Base-by-base conservation (phyloP, 164 flowering plant genomes). In the Aristolochia contorta region DNA sequence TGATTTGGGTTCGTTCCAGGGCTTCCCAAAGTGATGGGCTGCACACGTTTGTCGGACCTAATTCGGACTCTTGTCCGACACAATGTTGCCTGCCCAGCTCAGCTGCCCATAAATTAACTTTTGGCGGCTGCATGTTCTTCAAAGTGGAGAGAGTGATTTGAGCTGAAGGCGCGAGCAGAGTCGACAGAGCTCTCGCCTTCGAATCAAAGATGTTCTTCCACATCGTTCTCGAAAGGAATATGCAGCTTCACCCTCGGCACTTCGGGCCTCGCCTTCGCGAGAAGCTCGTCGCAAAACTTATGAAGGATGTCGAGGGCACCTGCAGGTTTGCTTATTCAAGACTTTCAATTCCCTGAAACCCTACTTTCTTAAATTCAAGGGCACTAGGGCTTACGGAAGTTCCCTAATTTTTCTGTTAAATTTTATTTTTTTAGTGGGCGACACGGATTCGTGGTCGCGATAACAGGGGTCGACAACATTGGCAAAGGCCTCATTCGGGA, bases 261-360 rank as follows among this genome's bases (percentile, higher is more conserved):
- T 92, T 92, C 49, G 96, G 98, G 2, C 97, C 95, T 16, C 79
- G 80, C 64, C 85, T 92, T 21, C 84, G 89, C 0, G 96, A 89
- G 20, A 87, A 86, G 68, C 81, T 92, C 3, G 78, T 87, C 12
- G 59, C 96, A 18, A 92, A 89, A 77, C 93, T 92, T 62, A 83
- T 92, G 93, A 89, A 89, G 73, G 98, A 92, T 53, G 98, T 89
- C 4, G 96, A 92, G 72, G 98, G 96, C 67, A 92, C 96, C 64
- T 92, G 98, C 91, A 91, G 96, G 96, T 89, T 56, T 55, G 10
- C 18, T 50, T 57, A 48, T 21, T n/a, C 41, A 23, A 5, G 16
- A 53, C 16, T 22, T 22, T 4, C 1, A 23, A 1, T 52, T 21
- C 24, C 23, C 22, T 12, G 49, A 10, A 30, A 56, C 58, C 12